Evolutionary conservation across 805 yeast species (phyloP).

Genomic region (Metschnikowia proteae): DNA sequence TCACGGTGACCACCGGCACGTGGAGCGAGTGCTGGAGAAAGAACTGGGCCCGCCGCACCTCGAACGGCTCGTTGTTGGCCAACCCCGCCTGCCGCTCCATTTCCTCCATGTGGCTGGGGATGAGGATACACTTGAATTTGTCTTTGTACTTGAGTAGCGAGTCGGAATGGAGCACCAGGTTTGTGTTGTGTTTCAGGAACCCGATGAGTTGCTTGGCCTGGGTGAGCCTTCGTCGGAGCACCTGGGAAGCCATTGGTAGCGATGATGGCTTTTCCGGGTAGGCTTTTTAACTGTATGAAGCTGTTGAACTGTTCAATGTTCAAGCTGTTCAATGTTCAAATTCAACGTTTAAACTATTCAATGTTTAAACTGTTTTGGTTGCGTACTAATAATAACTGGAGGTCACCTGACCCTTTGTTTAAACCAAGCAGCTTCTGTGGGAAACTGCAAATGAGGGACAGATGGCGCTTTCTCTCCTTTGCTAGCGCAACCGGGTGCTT

Average conservation of each 20-base stretch:
- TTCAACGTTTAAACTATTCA: too few species aligned
- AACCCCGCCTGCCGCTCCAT: conserved; percentile 2
- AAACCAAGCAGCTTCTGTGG: too few species aligned
- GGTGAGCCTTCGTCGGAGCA: conserved; percentile 8
- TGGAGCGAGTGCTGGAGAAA: conserved; percentile 28
- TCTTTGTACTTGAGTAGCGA: conserved; percentile 12
- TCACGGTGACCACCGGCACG: conserved; percentile 31
- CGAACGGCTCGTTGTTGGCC: conserved; percentile 2
- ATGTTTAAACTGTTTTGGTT: too few species aligned
- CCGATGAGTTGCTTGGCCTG: conserved; percentile 10
- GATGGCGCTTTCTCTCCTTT: too few species aligned
- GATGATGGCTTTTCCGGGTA: too few species aligned
- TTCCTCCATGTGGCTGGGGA: conserved; percentile 7
- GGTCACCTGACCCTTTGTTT: too few species aligned
- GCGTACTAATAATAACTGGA: too few species aligned
- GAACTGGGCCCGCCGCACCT: conserved; percentile 11
- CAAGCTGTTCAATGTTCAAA: too few species aligned
- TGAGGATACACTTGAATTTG: conserved; percentile 16
- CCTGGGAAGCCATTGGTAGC: neutral
- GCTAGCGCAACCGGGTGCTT: too few species aligned
- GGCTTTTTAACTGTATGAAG: too few species aligned
- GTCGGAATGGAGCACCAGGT: conserved; percentile 5
- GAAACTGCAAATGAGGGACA: too few species aligned
- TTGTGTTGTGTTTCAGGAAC: conserved; percentile 7
- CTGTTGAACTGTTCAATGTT: too few species aligned